A percentile compares a stretch with the other conserved stretches of the same genome.
Conservation (phyloP, 768 basidiomycete species). For the Wakefieldia striispora region DNA sequence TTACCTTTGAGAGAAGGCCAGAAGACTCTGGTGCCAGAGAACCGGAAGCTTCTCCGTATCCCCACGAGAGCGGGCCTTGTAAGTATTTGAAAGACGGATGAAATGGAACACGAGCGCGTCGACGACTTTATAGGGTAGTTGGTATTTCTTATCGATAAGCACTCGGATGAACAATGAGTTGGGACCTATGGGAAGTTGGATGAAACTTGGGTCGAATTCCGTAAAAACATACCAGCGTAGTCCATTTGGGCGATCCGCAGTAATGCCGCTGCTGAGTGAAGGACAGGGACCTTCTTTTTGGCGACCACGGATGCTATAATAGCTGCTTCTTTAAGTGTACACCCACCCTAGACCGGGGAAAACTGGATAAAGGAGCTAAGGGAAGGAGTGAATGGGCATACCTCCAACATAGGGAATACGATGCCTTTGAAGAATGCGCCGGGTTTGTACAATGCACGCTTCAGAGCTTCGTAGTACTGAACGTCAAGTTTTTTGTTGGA, state of each 20-base stretch:
- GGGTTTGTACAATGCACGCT: conserved; percentile 92
- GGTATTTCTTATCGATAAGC: conserved; percentile 95
- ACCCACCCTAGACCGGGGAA: conserved; percentile 54
- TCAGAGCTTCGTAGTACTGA: conserved; percentile 92
- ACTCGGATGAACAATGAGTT: conserved; percentile 97
- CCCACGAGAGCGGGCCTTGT: conserved; percentile 67
- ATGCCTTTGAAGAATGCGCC: conserved; percentile 98
- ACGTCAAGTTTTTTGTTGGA: conserved; percentile 87
- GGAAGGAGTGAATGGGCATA: conserved; percentile 36
- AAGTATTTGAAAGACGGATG: conserved; percentile 90
- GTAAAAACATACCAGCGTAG: conserved; percentile 65
- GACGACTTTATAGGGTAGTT: conserved; percentile 95
- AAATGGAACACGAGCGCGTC: conserved; percentile 98
- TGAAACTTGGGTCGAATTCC: not conserved
- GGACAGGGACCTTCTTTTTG: conserved; percentile 90
- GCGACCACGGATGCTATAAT: conserved; percentile 90
- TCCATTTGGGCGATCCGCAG: conserved; percentile 95
- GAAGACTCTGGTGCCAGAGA: conserved; percentile 95
- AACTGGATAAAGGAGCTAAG: conserved; percentile 29
- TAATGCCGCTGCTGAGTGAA: conserved; percentile 94
- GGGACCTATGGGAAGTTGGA: conserved; percentile 49
- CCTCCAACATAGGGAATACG: conserved; percentile 92
- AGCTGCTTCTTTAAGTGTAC: conserved; percentile 90
- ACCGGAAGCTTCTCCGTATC: conserved; percentile 88
- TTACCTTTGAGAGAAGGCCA: conserved; percentile 92